A percentile compares a stretch with the other conserved stretches of the same genome.
phyloP scores from a whole-genome alignment of 176 grass and related monocot species.

The Cenchrus purpureus region DNA sequence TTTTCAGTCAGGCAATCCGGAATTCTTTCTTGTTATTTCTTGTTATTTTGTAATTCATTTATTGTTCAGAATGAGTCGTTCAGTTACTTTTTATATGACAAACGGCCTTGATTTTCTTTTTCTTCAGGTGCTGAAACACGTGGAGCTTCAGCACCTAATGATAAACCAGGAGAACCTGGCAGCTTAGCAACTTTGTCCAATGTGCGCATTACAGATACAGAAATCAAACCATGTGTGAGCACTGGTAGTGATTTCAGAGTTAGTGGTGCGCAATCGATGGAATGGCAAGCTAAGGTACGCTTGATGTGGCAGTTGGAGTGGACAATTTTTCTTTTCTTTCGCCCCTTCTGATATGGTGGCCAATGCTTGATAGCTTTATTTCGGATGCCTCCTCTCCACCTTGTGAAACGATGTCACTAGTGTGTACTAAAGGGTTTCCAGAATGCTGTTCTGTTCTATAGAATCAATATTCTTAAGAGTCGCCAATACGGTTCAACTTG shows the following conservation, averaged over 20 bases:
- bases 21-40: not conserved
- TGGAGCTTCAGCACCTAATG: constrained; percentile 37
- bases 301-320: constrained; percentile 7
- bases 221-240: constrained; percentile 46
- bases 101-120: constrained; percentile 32
- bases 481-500: not conserved
- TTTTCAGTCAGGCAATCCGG: not conserved
- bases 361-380: not conserved
- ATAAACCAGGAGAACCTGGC: constrained; percentile 49
- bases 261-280: constrained; percentile 43
- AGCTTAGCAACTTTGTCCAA: constrained; percentile 39
- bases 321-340: not conserved
- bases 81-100: constrained; percentile 38
- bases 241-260: constrained; percentile 50
- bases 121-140: constrained; percentile 46
- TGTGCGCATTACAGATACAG: constrained; percentile 39
- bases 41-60: constrained; percentile 8
- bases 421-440: not conserved
- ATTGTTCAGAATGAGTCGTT: not conserved
- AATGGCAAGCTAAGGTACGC: constrained; percentile 64
- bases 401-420: not conserved
- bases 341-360: not conserved
- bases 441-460: not conserved
- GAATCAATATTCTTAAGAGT: not conserved
- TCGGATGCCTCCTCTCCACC: not conserved